Percentiles rank a stretch among this genome's conserved stretches.
These are phyloP conservation scores for Candida vartiovaarae DNA, from an alignment of 805 yeast species.

Conservation along the genomic window DNA sequence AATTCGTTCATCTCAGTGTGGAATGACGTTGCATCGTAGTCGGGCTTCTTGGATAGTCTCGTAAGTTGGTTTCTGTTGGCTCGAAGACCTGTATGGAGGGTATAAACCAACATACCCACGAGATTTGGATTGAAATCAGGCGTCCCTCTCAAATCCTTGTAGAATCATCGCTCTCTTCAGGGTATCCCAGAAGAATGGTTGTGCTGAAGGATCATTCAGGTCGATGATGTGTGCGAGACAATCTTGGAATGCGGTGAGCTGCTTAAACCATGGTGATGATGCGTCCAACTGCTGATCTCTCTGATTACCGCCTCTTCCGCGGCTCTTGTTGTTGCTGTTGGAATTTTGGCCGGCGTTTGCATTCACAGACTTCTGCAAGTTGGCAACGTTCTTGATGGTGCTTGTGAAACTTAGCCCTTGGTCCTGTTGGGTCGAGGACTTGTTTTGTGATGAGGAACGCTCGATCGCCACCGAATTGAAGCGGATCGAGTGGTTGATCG, in stretches of 20 bases:
- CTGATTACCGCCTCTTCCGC: constrained; percentile 9
- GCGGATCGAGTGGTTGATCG: constrained; percentile 31
- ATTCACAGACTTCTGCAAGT: constrained; percentile 12
- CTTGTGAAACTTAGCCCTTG: constrained; percentile 17
- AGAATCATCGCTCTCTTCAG: constrained; percentile 43
- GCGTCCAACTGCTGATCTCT: constrained; percentile 11
- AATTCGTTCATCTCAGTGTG: constrained; percentile 45
- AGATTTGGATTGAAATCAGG: constrained; percentile 41
- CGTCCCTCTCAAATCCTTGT: constrained; percentile 38
- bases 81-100: constrained; percentile 48
- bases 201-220: constrained; percentile 31
- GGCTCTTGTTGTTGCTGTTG: constrained; percentile 5
- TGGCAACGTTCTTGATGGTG: constrained; percentile 26
- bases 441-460: constrained; percentile 21
- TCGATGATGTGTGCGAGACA: constrained; percentile 31
- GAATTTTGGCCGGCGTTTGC: constrained; percentile 3
- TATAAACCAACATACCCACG: constrained; percentile 42
- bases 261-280: constrained; percentile 41
- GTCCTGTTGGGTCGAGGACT: constrained; percentile 10
- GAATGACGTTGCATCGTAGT: constrained; percentile 52
- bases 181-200: constrained; percentile 45
- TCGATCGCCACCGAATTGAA: constrained; percentile 31
- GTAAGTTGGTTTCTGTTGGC: constrained; percentile 49
- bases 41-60: constrained; percentile 50
- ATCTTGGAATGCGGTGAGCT: constrained; percentile 46